Conservation (phyloP, 2,329 filamentous ascomycete genomes). For the Nannizzia gypsea region DNA sequence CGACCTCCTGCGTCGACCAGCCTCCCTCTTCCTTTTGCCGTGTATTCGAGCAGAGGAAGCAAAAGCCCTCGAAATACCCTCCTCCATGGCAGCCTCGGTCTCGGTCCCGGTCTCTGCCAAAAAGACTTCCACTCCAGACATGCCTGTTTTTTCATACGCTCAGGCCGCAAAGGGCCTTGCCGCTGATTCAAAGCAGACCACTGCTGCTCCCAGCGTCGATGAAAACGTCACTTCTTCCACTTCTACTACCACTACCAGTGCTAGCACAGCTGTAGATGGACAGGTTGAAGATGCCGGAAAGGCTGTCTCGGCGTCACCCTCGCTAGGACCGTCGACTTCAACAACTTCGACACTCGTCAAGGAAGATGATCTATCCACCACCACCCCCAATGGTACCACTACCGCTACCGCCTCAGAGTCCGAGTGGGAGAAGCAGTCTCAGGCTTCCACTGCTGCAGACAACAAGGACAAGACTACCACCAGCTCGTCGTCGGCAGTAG, state of each 20-base stretch:
- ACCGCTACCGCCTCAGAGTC: slow-evolving; percentile 34
- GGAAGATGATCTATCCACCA: slow-evolving; percentile 50
- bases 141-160: slow-evolving; percentile 75
- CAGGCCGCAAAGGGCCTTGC: slow-evolving; percentile 80
- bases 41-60: no score
- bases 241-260: slow-evolving; percentile 11
- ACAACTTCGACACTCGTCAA: slow-evolving; percentile 44
- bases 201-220: background rate
- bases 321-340: slow-evolving; percentile 40
- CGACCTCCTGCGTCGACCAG: no score
- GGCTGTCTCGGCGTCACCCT: slow-evolving; percentile 37
- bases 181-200: slow-evolving; percentile 25
- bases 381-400: slow-evolving; percentile 40
- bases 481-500: slow-evolving; percentile 16
- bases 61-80: no score
- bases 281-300: no score
- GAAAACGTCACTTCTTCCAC: background rate
- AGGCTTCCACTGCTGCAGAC: slow-evolving; percentile 52
- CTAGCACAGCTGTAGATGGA: background rate
- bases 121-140: slow-evolving; percentile 25
- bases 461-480: slow-evolving; percentile 32
- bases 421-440: slow-evolving; percentile 55
- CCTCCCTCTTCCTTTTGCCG: no score
- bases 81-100: slow-evolving; percentile 33
- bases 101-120: slow-evolving; percentile 16